Base-by-base conservation (phyloP, 73 alveolate species). In the Tetrahymena thermophila region DNA sequence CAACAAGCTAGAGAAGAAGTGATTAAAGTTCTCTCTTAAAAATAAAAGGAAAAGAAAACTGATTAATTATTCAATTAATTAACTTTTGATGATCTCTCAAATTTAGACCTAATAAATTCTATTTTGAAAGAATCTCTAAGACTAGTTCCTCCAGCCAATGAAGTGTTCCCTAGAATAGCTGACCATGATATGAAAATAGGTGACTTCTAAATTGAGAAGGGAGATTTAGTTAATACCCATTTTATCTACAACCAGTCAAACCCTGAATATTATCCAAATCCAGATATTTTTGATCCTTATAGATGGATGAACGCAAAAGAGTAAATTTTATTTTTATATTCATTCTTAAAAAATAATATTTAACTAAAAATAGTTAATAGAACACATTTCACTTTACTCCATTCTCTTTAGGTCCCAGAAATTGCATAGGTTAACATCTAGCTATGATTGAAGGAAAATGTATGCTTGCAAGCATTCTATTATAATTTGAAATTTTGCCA, bases 391-490 rank as follows among this genome's bases (percentile, higher is more conserved):
- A 85, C 17, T 94, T 94, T 44, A 40, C 58, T 4, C 96, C 96
- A 84, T 94, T 94, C 56, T 94, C 96, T 31, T 85, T n/a, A 6
- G 95, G 96, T 16, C 55, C 85, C 15, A 84, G 95, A 40, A 84
- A 94, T 85, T 94, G 96, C 37, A 94, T 94, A 3, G 96, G 96
- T 19, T 85, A 94, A 56, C 95, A 94, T 44, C 55, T 94, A 34
- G 94, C 96, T 43, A 35, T 35, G 42, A 94, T 84, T 85, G 96
- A 94, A 40, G 40, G 85, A 23, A 94, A 94, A 85, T 94, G 95
- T 84, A 34, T 94, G 84, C 93, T 94, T 35, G 44, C 93, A 28
- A 85, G 85, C 56, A 34, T 94, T 71, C 3, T 94, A 25, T 13
- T 94, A 23, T 43, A 94, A n/a, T 94, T 42, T 85, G 93, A 94